Base-by-base conservation (phyloP, 805 yeast genomes). In the Starmerella riodocensis region DNA sequence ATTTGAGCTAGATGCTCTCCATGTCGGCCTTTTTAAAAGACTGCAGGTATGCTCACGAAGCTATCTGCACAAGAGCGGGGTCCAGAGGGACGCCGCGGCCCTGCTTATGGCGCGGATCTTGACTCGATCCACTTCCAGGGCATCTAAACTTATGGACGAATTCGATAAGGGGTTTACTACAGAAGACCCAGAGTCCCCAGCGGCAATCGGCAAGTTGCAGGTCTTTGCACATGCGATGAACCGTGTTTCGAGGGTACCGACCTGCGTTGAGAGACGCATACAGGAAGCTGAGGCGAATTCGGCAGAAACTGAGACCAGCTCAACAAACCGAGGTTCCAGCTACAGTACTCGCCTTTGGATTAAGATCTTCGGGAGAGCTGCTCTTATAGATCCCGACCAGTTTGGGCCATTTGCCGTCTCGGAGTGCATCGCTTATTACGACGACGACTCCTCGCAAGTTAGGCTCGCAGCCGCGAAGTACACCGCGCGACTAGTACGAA, bases 391-490 rank as follows among this genome's bases (percentile, higher is more conserved):
- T 37, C 46, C 27, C 41, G 56, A 29, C 1, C 54, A 53, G 11
- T 50, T 63, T 12, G 70, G 61, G 51, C 64, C 55, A 3, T 35
- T 42, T 0, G 64, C 74, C 4, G 78, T 81, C 2, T 64, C 67
- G 26, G 62, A 66, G 52, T 60, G 75, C 30, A 46, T 76, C 4
- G 48, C 57, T 3, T 60, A 65, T 29, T 57, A 74, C 40, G 61
- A 62, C n/a, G 58, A 67, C 33, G 59, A 56, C 26, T 80, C 73
- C 38, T 71, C 80, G 0, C 59, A 62, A 2, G 67, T 78, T 3
- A 60, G 95, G 38, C 76, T 76, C 46, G 62, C 73, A 1, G 61
- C 77, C 25, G 80, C 94, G 1, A 79, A 78, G 53, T 73, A 76
- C 19, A 55, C 79, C 21, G 71, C 79, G 4, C 64, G 71, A 32